Evolutionary conservation across 306 rosid species (phyloP).

Genomic region (Trichosanthes cucumerina): DNA sequence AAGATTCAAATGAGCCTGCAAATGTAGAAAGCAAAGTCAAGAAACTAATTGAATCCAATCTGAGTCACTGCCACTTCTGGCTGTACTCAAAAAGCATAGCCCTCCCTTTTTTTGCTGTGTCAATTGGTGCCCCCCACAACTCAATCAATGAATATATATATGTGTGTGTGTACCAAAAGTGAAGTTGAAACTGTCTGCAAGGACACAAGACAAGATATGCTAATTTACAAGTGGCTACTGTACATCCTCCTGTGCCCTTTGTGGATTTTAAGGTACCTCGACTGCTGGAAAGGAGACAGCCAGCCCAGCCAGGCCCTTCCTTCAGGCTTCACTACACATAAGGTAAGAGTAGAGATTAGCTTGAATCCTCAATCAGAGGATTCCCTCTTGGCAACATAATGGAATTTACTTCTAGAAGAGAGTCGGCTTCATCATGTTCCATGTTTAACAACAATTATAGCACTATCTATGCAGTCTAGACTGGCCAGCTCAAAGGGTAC

Average conservation of each 20-base stretch:
- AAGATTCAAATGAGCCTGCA: constrained; percentile 9
- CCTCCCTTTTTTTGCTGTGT: not conserved
- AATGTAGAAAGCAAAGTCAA: constrained; percentile 3
- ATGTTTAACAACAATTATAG: not conserved
- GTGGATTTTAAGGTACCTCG: constrained; percentile 20
- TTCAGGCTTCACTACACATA: not conserved
- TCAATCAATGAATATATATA: not conserved
- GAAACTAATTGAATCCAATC: constrained; percentile 7
- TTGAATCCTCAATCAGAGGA: not conserved
- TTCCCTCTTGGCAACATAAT: not conserved
- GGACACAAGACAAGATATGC: constrained; percentile 19
- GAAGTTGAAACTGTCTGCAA: constrained; percentile 15
- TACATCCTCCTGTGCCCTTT: not conserved
- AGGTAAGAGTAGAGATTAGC: not conserved
- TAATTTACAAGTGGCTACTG: constrained; percentile 7
- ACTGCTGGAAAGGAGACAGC: constrained; percentile 12
- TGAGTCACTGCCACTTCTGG: constrained; percentile 16
- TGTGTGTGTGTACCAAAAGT: constrained; percentile 5
- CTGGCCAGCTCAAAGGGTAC: not conserved
- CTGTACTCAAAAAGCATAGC: not conserved
- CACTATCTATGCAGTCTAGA: not conserved
- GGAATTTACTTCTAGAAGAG: not conserved
- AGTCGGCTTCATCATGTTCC: not conserved
- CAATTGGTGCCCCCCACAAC: not conserved
- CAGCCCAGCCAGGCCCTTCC: constrained; percentile 10